Evolutionary conservation across 345 rosid species (phyloP), one percentile per base, ranked within the genome.

Genomic region (Pugionium dolabratum): DNA sequence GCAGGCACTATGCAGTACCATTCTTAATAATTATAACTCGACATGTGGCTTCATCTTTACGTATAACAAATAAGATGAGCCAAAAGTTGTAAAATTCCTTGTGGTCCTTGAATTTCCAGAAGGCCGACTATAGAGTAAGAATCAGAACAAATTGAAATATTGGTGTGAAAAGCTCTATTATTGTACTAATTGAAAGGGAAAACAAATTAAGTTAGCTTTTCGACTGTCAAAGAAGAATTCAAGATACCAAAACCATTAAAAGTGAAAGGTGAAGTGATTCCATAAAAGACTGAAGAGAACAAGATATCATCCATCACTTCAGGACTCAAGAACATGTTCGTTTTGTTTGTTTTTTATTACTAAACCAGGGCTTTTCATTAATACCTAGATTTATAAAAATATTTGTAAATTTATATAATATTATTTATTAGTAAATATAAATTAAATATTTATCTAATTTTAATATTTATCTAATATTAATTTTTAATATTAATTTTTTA

Each of bases 241-340:
- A 63, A 48, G 58, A 63, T 63, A 39, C 56, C 56, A 27, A 37
- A 64, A 33, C 46, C 64, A 54, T 28, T 33, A 55, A 56, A 48
- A 56, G 46, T 56, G 75, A 63, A 48, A 56, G 45, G 26, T 34
- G 69, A 33, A 33, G 53, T 71, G 70, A 57, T 57, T 57, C 76
- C 59, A 30, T 27, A 51, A 40, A 54, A 25, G 62, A 70, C 33
- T 54, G 50, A 61, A 34, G 8, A 26, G 32, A 39, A 39, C 47
- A 27, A 56, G 1, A 63, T 71, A 48, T 41, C 60, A 72, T 31
- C 75, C 65, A 72, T 48, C 76, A 57, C 65, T 72, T 72, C 44
- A 35, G 6, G 70, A 64, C 48, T 71, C 70, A 71, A 64, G 65
- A 71, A 71, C 54, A 71, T 64, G 32, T 64, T 72, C 65, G 4